Base-by-base conservation (phyloP, 768 basidiomycete species). In the Russula sp. region DNA sequence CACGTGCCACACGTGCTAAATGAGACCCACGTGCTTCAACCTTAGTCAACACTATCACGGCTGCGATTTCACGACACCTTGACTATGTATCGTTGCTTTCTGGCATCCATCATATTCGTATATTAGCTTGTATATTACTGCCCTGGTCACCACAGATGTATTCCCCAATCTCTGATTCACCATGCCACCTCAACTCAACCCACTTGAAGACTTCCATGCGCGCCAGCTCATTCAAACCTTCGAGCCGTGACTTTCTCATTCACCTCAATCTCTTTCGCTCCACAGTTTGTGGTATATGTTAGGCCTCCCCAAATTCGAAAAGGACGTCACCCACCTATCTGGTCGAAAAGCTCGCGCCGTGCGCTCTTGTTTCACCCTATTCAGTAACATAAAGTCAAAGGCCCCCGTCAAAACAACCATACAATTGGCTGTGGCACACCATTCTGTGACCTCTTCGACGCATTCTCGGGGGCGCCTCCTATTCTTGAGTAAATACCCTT, bases 401-500 rank as follows among this genome's bases (percentile, higher is more conserved):
- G 22, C 24, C 48, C 61, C 64, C n/a, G 44, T 63, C 59, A 46
- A 4, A 57, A 18, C 34, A 57, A 51, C 10, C 7, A 0, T 44
- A 44, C 9, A 40, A n/a, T 60, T 40, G 44, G 40, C 4, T 2
- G 13, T 10, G 22, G 73, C 77, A 51, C 73, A 79, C 91, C 93
- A 95, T 50, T 84, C 85, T 28, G 74, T 79, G 30, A 89, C 88
- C 73, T 92, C 90, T 4, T 86, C 86, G 10, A 94, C 90, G 67
- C 87, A 90, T 74, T 93, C 89, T 65, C 82, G 81, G 36, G 92
- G 92, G 18, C 92, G 86, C 18, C 90, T 87, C 81, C 93, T 92
- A 75, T 93, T 92, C 81, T 88, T 90, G 63, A 92, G 79, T 38
- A 93, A 80, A 73, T 93, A 93, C 4, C 92, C 92, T 79, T 93